phyloP scores from a whole-genome alignment of 768 basidiomycete species.

The Leucogyrophana mollusca region DNA sequence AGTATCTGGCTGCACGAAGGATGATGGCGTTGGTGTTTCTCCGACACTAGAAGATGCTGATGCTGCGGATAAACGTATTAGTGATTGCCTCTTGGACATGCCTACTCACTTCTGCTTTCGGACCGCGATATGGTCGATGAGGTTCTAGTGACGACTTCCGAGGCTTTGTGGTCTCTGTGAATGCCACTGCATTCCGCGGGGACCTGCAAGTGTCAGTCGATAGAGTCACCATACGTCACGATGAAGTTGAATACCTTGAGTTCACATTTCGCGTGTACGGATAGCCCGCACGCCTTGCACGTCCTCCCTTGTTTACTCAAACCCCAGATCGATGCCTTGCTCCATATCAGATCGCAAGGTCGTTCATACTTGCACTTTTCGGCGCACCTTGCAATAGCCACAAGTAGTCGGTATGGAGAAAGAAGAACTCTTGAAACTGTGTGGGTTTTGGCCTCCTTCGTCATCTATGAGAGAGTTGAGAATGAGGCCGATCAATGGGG shows the following conservation, averaged over 20 bases:
- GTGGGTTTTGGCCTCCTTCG: conserved; percentile 66
- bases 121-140: conserved; percentile 34
- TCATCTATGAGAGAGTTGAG: conserved; percentile 51
- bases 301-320: conserved; percentile 85
- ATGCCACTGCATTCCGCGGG: conserved; percentile 62
- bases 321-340: conserved; percentile 82
- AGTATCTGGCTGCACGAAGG: conserved; percentile 46
- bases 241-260: conserved; percentile 55
- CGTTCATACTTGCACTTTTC: conserved; percentile 3
- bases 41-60: not conserved
- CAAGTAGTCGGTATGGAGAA: conserved; percentile 86
- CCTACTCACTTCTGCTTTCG: conserved; percentile 20
- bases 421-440: conserved; percentile 80
- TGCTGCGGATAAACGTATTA: not conserved
- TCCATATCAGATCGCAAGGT: conserved; percentile 2
- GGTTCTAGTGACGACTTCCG: conserved; percentile 27
- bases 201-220: conserved; percentile 41
- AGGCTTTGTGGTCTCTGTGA: conserved; percentile 23
- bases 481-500: conserved; percentile 10
- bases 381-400: conserved; percentile 72
- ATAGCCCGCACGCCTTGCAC: conserved; percentile 72
- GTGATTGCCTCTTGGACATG: conserved; percentile 5
- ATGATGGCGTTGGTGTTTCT: conserved; percentile 50
- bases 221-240: conserved; percentile 6
- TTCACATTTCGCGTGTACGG: conserved; percentile 84